phyloP scores from a whole-genome alignment of 768 basidiomycete genomes.

The Tricholoma bakamatsutake region DNA sequence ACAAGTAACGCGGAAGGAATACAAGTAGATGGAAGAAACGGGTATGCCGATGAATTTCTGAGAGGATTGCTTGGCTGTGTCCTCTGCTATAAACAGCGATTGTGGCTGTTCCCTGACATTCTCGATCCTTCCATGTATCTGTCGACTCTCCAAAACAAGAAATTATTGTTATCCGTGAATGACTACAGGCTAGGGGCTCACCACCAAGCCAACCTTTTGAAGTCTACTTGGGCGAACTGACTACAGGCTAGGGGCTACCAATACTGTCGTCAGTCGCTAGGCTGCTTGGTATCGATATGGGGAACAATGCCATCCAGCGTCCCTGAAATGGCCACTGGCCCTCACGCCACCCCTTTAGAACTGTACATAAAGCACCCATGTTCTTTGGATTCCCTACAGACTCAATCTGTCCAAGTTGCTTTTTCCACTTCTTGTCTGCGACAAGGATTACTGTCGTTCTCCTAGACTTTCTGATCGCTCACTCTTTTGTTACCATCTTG shows the following conservation, averaged over 20 bases:
- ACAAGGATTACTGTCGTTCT: background rate
- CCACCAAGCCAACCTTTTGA: too few species aligned
- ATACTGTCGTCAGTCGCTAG: too few species aligned
- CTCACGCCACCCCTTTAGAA: background rate
- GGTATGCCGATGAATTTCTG: background rate
- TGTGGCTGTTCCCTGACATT: slow-evolving; percentile 18
- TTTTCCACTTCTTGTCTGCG: slow-evolving; percentile 1
- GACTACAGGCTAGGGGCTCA: too few species aligned
- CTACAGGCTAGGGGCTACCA: too few species aligned
- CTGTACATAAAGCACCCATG: background rate
- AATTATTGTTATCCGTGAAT: background rate
- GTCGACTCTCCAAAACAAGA: background rate
- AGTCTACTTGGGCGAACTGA: too few species aligned
- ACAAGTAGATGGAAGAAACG: slow-evolving; percentile 8
- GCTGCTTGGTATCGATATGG: background rate
- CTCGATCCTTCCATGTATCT: slow-evolving; percentile 19
- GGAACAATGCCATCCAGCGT: background rate
- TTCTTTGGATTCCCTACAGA: background rate
- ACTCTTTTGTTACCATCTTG: background rate
- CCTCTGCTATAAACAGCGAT: slow-evolving; percentile 16
- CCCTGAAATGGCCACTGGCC: background rate
- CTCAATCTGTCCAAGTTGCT: background rate
- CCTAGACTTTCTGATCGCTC: background rate
- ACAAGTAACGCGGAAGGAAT: slow-evolving; percentile 5
- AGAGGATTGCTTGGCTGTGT: slow-evolving; percentile 16